These are phyloP conservation scores for Yamadazyma scolyti DNA, from an alignment of 805 yeast genomes.

Conservation along the genomic window DNA sequence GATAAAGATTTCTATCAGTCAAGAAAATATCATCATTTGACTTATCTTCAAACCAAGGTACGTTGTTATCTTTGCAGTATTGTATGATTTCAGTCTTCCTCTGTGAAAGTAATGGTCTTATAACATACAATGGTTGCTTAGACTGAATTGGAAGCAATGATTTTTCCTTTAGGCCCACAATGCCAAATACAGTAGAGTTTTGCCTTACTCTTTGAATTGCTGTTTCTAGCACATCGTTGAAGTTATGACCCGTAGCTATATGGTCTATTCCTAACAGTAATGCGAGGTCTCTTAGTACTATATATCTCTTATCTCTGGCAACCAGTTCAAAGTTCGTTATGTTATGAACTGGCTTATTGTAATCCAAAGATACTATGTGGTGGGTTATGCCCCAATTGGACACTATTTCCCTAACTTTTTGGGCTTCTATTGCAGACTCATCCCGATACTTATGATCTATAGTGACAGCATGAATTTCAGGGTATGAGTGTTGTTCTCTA, in stretches of 20 bases:
- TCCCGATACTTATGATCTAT: conserved; percentile 60
- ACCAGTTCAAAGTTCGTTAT: conserved; percentile 50
- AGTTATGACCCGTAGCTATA: conserved; percentile 64
- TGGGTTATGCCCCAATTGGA: conserved; percentile 33
- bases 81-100: conserved; percentile 42
- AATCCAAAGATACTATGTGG: conserved; percentile 21
- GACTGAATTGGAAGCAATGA: conserved; percentile 25
- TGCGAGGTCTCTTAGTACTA: conserved; percentile 42
- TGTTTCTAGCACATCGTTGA: conserved; percentile 73
- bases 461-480: conserved; percentile 52
- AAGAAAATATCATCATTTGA: conserved; percentile 54
- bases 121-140: conserved; percentile 18
- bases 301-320: conserved; percentile 56
- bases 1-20: conserved; percentile 56
- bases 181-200: conserved; percentile 47
- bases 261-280: conserved; percentile 21
- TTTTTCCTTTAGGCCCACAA: conserved; percentile 47
- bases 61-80: conserved; percentile 36
- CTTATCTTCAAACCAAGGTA: conserved; percentile 69
- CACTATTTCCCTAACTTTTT: conserved; percentile 28
- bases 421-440: conserved; percentile 50
- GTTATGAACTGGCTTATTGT: conserved; percentile 21
- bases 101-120: conserved; percentile 51
- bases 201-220: conserved; percentile 50
- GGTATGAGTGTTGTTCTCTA: conserved; percentile 21